Conservation (phyloP, 495 filamentous ascomycete genomes). For the Parmelia sp. region DNA sequence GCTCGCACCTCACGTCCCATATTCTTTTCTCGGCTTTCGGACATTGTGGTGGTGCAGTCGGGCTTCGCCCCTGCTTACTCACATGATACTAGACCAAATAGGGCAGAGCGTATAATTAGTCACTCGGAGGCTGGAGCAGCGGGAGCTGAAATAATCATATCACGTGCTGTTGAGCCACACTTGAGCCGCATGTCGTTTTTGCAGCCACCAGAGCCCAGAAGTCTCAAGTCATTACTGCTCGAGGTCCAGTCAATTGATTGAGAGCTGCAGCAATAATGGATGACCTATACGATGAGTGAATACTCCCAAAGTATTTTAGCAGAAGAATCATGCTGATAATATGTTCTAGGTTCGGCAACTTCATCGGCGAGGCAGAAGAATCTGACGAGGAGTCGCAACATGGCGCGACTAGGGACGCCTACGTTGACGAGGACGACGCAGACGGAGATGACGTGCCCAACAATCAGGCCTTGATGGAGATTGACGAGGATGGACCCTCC, state of each 20-base stretch:
- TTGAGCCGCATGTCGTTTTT: constrained; percentile 6
- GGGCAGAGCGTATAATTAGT: too few relatives aligned
- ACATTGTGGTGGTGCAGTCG: too few relatives aligned
- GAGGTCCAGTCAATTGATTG: background rate
- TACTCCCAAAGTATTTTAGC: background rate
- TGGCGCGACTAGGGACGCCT: constrained; percentile 66
- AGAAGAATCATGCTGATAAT: constrained; percentile 16
- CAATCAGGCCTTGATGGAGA: constrained; percentile 86
- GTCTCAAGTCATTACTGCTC: background rate
- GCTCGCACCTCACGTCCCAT: too few relatives aligned
- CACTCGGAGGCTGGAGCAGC: too few relatives aligned
- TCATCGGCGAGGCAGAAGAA: constrained; percentile 84
- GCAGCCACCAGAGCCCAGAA: background rate
- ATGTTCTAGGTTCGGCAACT: constrained; percentile 78
- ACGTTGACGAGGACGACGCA: constrained; percentile 69
- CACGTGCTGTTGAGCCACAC: background rate
- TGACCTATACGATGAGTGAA: constrained; percentile 79
- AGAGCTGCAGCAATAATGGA: constrained; percentile 52
- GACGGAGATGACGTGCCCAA: constrained; percentile 48
- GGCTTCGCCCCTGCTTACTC: too few relatives aligned
- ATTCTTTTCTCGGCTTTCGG: background rate
- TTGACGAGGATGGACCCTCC: constrained; percentile 91
- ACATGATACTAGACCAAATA: too few relatives aligned
- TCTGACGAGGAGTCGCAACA: constrained; percentile 79
- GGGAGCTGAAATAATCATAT: background rate